phyloP scores from a whole-genome alignment of 176 grass and related monocot genomes.

The Hordeum marinum region DNA sequence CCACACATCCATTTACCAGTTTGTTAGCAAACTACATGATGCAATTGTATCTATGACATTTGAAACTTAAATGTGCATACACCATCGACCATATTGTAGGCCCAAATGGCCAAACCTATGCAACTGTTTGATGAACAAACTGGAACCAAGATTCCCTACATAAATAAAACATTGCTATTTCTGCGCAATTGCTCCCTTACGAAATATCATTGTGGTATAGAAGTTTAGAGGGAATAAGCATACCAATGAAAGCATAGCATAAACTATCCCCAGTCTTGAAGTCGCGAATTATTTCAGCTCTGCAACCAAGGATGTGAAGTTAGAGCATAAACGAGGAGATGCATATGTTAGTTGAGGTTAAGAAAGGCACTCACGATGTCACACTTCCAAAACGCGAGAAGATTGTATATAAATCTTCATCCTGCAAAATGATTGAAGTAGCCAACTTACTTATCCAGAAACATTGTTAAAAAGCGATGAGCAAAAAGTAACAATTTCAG shows the following conservation, averaged over 20 bases:
- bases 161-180: conserved; percentile 19
- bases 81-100: not conserved
- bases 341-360: not conserved
- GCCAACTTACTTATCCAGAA: conserved; percentile 1
- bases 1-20: not conserved
- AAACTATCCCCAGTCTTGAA: conserved; percentile 96
- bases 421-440: conserved; percentile 39
- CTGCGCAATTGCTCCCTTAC: not conserved
- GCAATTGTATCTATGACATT: not conserved
- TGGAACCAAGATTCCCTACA: conserved; percentile 3
- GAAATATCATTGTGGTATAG: not conserved
- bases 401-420: conserved; percentile 95
- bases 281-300: conserved; percentile 89
- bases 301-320: conserved; percentile 36
- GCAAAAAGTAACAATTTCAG: not conserved
- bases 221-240: conserved; percentile 7
- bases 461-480: not conserved
- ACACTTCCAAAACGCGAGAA: conserved; percentile 95
- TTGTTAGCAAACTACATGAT: not conserved
- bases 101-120: not conserved
- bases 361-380: conserved; percentile 66
- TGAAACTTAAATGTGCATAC: not conserved
- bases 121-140: not conserved
- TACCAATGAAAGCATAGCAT: conserved; percentile 96
- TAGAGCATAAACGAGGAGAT: conserved; percentile 21